A percentile compares a stretch with the other conserved stretches of the same genome.
phyloP scores from a whole-genome alignment of 352 stramenopile species.

The Globisporangium lucens region DNA sequence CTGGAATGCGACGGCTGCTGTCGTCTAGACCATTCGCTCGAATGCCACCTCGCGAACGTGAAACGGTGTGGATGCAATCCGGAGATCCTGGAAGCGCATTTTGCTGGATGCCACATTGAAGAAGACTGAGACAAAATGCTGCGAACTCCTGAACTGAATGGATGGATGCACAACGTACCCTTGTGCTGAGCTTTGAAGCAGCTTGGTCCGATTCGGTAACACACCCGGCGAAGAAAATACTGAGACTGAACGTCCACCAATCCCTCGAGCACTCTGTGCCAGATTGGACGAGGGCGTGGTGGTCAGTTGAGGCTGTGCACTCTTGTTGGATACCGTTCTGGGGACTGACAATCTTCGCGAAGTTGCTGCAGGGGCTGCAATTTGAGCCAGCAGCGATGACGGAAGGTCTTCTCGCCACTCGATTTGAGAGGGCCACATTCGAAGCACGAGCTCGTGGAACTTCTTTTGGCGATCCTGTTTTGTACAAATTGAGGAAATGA shows the following conservation, averaged over 20 bases:
- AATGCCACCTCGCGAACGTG: constrained; percentile 72
- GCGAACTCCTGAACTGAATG: not conserved
- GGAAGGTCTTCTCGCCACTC: constrained; percentile 44
- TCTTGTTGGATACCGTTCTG: not conserved
- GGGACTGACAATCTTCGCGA: not conserved
- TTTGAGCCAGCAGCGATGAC: constrained; percentile 29
- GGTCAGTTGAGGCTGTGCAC: constrained; percentile 1
- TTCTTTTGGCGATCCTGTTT: constrained; percentile 50
- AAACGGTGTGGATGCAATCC: constrained; percentile 51
- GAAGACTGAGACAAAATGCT: not conserved
- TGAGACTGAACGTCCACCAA: not conserved
- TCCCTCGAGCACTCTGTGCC: not conserved
- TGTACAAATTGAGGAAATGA: not conserved
- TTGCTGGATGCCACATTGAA: constrained; percentile 30
- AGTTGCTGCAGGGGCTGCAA: not conserved
- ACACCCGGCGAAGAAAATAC: not conserved
- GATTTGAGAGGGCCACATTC: constrained; percentile 77
- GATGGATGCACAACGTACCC: constrained; percentile 31
- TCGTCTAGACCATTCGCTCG: constrained; percentile 41
- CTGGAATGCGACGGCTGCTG: not conserved
- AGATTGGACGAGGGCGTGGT: not conserved
- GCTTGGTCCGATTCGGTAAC: constrained; percentile 23
- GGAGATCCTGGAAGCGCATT: constrained; percentile 51
- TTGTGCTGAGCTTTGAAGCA: constrained; percentile 49
- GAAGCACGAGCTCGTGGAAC: constrained; percentile 68